phyloP scores from a whole-genome alignment of 306 rosid genomes.

The Senna siamea region DNA sequence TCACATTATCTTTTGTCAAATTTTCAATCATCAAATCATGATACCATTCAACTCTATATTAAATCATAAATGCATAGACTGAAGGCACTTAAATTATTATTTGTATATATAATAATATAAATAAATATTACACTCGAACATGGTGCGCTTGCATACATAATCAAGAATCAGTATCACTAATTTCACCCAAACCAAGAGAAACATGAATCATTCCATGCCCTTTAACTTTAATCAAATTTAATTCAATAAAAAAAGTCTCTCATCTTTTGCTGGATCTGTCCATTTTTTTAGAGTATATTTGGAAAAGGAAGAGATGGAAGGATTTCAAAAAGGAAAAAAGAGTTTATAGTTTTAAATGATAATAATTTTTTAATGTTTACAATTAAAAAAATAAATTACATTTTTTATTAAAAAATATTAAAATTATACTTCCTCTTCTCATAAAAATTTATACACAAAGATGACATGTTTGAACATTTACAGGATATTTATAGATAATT shows the following conservation, averaged over 20 bases:
- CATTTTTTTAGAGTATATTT: not conserved
- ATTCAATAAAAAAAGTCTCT: conserved; percentile 4
- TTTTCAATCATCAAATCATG: conserved; percentile 64
- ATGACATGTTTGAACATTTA: too few species aligned
- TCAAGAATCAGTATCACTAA: conserved; percentile 15
- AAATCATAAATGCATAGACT: conserved; percentile 37
- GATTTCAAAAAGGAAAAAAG: conserved; percentile 21
- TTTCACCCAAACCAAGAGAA: not conserved
- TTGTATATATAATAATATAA: not conserved
- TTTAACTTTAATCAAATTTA: not conserved
- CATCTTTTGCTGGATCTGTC: not conserved
- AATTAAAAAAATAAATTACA: conserved; percentile 23
- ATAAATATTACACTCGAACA: not conserved
- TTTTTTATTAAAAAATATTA: not conserved
- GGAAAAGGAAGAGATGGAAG: conserved; percentile 11
- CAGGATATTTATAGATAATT: too few species aligned
- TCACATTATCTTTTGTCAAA: conserved; percentile 51
- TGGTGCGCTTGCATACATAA: conserved; percentile 36
- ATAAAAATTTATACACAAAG: too few species aligned
- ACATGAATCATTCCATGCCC: not conserved
- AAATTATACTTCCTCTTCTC: too few species aligned
- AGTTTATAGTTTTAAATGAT: conserved; percentile 22
- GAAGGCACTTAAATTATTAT: conserved; percentile 9
- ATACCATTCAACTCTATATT: conserved; percentile 38
- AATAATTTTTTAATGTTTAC: conserved; percentile 24